Evolutionary conservation across 352 stramenopile genomes (phyloP), one percentile per base, ranked within the genome.

Genomic region (Globisporangium polare): DNA sequence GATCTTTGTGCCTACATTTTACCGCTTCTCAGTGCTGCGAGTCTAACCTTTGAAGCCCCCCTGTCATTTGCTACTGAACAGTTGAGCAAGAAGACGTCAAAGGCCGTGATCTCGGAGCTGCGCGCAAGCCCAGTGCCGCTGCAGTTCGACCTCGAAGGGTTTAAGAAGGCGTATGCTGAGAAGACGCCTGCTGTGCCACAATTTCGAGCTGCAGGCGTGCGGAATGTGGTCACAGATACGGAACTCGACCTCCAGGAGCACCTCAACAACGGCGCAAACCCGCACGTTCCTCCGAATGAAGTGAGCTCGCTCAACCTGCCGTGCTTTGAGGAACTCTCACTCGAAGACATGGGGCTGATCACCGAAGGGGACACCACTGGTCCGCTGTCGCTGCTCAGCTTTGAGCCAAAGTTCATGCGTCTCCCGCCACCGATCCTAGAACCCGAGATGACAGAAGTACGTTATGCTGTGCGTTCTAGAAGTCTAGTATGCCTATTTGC

Each of bases 391-490:
- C 65, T 97, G 50, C 65, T 88, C 31, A 92, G 86, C 66, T 95
- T 97, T 56, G 87, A 97, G 60, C 89, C 89, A 31, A 86, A 78
- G 62, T 96, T 96, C 66, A 91, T 97, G 80, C 83, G 87, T 31
- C 86, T 89, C 9, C 69, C 82, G 12, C 89, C 89, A 22, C 80
- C 88, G 17, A 88, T 97, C 52, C 70, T 96, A 60, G 83, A 92
- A 62, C 86, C 86, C 33, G 89, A 95, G 53, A 86, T 88, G 75
- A 92, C 87, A 17, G 90, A 96, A 41, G 57, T 67, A 53, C 26
- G 51, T 35, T 37, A 8, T 33, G 13, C 2, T 33, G 4, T 22
- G 12, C 22, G 46, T 31, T 15, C 13, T 45, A 12, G 15, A 45
- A 7, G 13, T 13, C 5, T 45, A 18, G 39, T 33, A 7, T 9